These are phyloP conservation scores for Ogataea methanolica DNA, from an alignment of 805 yeast species.

Conservation along the genomic window DNA sequence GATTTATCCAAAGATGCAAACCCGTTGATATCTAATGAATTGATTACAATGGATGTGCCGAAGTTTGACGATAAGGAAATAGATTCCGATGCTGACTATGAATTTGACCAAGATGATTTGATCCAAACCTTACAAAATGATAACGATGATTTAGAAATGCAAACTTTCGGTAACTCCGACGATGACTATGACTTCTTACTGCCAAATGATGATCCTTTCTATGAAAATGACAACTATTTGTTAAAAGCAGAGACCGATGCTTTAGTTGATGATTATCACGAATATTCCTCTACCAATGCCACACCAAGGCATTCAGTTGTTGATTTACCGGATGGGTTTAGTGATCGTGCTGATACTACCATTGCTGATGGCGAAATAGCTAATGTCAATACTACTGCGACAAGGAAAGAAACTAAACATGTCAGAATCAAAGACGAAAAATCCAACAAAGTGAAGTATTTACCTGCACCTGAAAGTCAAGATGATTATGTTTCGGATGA, in stretches of 20 bases:
- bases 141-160: conserved; percentile 34
- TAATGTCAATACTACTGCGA: background rate
- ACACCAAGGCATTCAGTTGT: conserved; percentile 31
- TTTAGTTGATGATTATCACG: conserved; percentile 35
- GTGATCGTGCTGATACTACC: background rate
- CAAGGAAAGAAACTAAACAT: conserved; percentile 4
- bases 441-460: conserved; percentile 25
- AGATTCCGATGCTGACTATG: conserved; percentile 62
- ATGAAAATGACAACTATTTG: conserved; percentile 47
- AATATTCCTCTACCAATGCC: conserved; percentile 22
- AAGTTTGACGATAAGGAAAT: conserved; percentile 40
- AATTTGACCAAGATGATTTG: conserved; percentile 46
- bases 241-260: conserved; percentile 40
- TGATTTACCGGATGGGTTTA: conserved; percentile 6
- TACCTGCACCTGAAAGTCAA: conserved; percentile 41
- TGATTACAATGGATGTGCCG: conserved; percentile 42
- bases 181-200: conserved; percentile 29
- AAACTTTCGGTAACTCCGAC: conserved; percentile 30
- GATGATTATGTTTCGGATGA: conserved; percentile 22
- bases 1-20: conserved; percentile 16
- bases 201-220: conserved; percentile 25
- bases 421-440: conserved; percentile 9
- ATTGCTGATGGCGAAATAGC: background rate
- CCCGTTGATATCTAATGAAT: conserved; percentile 21
- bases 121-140: conserved; percentile 35